A percentile compares a stretch with the other conserved stretches of the same genome.
These are phyloP conservation scores for Takashimella koratensis DNA, from an alignment of 1,284 basidiomycete genomes.

Conservation along the genomic window DNA sequence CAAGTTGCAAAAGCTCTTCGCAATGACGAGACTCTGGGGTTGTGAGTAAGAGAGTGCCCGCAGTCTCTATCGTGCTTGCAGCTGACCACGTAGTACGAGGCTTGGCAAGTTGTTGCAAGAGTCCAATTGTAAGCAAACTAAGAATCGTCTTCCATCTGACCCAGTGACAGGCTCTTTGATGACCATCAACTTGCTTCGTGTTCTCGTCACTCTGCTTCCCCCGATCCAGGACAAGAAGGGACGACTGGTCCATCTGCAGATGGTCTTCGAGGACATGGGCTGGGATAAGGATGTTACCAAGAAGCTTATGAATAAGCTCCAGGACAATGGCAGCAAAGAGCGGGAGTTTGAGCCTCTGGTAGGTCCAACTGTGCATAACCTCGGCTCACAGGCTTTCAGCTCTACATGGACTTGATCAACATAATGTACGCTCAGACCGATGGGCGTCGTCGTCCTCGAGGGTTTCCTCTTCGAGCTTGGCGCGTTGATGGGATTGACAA, in stretches of 20 bases:
- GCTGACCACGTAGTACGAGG: neutral
- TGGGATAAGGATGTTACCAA: neutral
- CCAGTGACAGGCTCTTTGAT: neutral
- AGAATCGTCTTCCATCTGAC: neutral
- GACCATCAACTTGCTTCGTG: neutral
- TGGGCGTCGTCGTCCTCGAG: slow-evolving; percentile 1
- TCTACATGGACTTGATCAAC: slow-evolving; percentile 2
- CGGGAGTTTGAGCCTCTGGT: neutral
- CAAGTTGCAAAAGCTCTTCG: no score
- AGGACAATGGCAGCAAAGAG: neutral
- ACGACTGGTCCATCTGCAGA: neutral
- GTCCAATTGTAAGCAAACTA: neutral
- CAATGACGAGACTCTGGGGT: neutral
- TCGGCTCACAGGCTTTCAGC: no score
- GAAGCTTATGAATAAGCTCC: neutral
- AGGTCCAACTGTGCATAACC: no score
- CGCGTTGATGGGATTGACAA: slow-evolving; percentile 8
- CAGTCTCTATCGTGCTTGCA: neutral
- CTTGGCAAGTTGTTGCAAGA: neutral
- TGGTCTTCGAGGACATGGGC: neutral
- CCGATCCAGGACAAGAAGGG: neutral
- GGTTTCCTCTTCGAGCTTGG: slow-evolving; percentile 5
- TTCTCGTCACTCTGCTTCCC: neutral
- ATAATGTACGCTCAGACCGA: neutral
- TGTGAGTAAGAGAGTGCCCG: neutral